Evolutionary conservation across 73 alveolate genomes (phyloP).

Genomic region (Breviolum minutum): DNA sequence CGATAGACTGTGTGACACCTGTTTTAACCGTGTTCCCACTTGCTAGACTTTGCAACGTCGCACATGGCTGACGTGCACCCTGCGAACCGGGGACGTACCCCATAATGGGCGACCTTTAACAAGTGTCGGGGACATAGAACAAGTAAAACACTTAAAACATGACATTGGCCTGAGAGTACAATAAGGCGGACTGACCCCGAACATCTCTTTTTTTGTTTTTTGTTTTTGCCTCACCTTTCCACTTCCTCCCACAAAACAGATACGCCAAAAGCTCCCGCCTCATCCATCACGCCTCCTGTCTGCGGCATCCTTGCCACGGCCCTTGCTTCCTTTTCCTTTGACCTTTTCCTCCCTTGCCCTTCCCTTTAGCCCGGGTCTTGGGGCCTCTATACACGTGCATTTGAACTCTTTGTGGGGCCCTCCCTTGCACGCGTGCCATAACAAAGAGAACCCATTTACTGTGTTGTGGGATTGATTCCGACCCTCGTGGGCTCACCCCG

Average conservation of each 20-base stretch:
- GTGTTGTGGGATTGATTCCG: not conserved
- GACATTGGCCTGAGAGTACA: not conserved
- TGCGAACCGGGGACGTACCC: conserved; percentile 42
- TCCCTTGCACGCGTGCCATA: not conserved
- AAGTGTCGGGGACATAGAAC: not conserved
- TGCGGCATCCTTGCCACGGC: not conserved
- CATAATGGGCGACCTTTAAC: not conserved
- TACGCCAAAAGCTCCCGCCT: not conserved
- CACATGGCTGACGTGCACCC: conserved; percentile 21
- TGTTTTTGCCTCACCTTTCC: too few relatives aligned
- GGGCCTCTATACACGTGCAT: not conserved
- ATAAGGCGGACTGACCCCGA: not conserved
- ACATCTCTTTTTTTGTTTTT: not conserved
- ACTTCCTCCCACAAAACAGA: not conserved
- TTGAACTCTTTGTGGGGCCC: not conserved
- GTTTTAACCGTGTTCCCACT: not conserved
- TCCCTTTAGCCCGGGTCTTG: not conserved
- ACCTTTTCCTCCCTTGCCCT: not conserved
- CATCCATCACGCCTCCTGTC: not conserved
- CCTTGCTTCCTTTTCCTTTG: not conserved
- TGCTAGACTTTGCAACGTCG: not conserved
- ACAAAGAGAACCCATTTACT: not conserved
- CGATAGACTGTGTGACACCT: too few relatives aligned
- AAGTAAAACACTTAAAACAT: not conserved
- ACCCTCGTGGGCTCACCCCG: too few relatives aligned